Conservation (phyloP, 2,329 filamentous ascomycete genomes). For the Akanthomyces lecanii region DNA sequence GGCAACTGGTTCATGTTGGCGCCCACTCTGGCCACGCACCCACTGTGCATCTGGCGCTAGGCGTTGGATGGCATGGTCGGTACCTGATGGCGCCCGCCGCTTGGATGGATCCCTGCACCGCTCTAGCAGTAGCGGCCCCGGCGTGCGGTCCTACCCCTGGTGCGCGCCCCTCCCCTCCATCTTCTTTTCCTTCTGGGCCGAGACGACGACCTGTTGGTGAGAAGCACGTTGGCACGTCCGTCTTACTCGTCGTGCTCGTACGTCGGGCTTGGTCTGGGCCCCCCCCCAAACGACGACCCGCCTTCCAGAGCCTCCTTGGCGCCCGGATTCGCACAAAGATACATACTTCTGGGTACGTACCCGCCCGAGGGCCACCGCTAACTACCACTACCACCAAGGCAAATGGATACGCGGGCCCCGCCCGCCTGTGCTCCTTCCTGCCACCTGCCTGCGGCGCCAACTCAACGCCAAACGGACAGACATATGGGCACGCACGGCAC, state of each 20-base stretch:
- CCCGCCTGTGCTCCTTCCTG: background rate
- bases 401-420: background rate
- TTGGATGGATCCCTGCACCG: background rate
- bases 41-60: constrained; percentile 2
- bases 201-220: too few relatives aligned
- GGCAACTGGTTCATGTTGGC: too few relatives aligned
- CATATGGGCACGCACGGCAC: too few relatives aligned
- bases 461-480: too few relatives aligned
- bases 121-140: background rate
- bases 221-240: too few relatives aligned
- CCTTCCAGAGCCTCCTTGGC: constrained; percentile 10
- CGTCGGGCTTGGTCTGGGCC: background rate
- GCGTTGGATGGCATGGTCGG: background rate
- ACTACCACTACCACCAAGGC: background rate
- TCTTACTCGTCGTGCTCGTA: background rate
- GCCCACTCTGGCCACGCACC: background rate
- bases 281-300: background rate
- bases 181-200: background rate
- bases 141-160: too few relatives aligned
- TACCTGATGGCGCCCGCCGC: background rate
- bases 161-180: too few relatives aligned
- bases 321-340: background rate
- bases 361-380: background rate
- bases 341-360: background rate
- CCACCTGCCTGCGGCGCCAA: background rate